These are phyloP conservation scores for Clohesyomyces aquaticus DNA, from an alignment of 495 filamentous ascomycete species.

Conservation along the genomic window DNA sequence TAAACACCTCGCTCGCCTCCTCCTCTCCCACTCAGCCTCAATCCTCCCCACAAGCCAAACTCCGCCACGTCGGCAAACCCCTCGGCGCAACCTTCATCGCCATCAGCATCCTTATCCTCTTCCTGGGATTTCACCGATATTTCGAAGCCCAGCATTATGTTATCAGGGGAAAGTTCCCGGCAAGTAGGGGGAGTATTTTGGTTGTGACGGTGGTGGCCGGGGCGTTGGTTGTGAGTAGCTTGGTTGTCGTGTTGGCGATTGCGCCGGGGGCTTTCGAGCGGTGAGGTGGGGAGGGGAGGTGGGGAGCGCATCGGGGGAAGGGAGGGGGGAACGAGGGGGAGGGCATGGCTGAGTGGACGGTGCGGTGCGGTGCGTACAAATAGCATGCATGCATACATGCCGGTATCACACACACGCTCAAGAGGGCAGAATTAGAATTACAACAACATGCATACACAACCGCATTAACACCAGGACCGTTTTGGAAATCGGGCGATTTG, in stretches of 20 bases:
- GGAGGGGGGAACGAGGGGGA: too few relatives aligned
- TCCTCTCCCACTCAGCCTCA: constrained; percentile 25
- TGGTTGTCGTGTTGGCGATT: constrained; percentile 50
- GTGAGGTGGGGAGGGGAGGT: constrained; percentile 9
- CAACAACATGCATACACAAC: too few relatives aligned
- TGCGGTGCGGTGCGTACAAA: too few relatives aligned
- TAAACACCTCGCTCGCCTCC: constrained; percentile 68
- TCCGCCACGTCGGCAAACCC: constrained; percentile 85
- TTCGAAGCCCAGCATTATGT: constrained; percentile 81
- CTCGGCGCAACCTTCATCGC: constrained; percentile 91
- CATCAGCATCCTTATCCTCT: constrained; percentile 82
- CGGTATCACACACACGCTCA: too few relatives aligned
- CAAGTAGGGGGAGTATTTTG: constrained; percentile 83
- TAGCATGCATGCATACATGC: too few relatives aligned
- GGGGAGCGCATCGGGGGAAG: too few relatives aligned
- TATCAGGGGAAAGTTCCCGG: constrained; percentile 89
- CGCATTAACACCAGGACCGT: too few relatives aligned
- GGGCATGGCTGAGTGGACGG: too few relatives aligned
- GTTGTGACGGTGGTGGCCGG: constrained; percentile 66
- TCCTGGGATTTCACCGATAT: constrained; percentile 77
- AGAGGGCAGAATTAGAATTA: too few relatives aligned
- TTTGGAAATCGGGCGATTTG: too few relatives aligned
- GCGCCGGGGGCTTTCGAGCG: constrained; percentile 47
- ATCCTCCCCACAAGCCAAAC: constrained; percentile 36
- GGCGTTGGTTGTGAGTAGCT: constrained; percentile 47